Percentiles rank a stretch among this genome's conserved stretches.
These are phyloP conservation scores for Kodamaea arcana DNA, from an alignment of 1,139 yeast species.

Conservation along the genomic window DNA sequence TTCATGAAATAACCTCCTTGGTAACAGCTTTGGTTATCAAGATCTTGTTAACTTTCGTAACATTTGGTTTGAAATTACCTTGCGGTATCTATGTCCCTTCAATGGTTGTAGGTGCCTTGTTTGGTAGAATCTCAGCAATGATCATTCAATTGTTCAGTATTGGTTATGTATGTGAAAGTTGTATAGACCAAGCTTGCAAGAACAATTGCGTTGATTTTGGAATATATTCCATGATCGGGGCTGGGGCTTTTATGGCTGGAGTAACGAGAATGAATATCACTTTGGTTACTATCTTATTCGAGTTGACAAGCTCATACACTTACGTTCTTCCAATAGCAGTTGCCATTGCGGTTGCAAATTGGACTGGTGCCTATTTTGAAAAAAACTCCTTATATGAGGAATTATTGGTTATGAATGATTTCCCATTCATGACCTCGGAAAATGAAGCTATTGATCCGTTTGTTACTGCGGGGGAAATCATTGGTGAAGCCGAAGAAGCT, in stretches of 20 bases:
- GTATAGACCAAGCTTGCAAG: too few species aligned
- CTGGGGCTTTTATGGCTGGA: constrained; percentile 69
- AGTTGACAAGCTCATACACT: constrained; percentile 56
- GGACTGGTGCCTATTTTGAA: constrained; percentile 55
- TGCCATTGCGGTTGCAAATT: constrained; percentile 54
- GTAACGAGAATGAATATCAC: constrained; percentile 65
- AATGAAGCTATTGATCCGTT: constrained; percentile 37
- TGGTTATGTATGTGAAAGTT: constrained; percentile 17
- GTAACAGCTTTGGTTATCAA: constrained; percentile 45
- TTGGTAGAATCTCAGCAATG: constrained; percentile 54
- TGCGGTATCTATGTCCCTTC: constrained; percentile 68
- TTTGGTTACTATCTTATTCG: constrained; percentile 56
- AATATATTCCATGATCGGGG: constrained; percentile 62
- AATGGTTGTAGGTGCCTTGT: constrained; percentile 65
- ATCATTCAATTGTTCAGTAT: constrained; percentile 38
- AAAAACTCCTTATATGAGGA: constrained; percentile 52
- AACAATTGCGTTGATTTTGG: constrained; percentile 48
- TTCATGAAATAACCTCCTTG: constrained; percentile 33
- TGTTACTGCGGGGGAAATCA: constrained; percentile 34
- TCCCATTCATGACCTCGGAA: constrained; percentile 49
- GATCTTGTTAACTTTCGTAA: constrained; percentile 44
- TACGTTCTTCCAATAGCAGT: constrained; percentile 59
- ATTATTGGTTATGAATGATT: constrained; percentile 46
- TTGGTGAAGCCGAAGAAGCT: constrained; percentile 21
- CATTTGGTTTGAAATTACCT: constrained; percentile 62